Evolutionary conservation across 2,329 filamentous ascomycete species (phyloP), one percentile per base, ranked within the genome.

Genomic region (Hymenoscyphus fraxineus): DNA sequence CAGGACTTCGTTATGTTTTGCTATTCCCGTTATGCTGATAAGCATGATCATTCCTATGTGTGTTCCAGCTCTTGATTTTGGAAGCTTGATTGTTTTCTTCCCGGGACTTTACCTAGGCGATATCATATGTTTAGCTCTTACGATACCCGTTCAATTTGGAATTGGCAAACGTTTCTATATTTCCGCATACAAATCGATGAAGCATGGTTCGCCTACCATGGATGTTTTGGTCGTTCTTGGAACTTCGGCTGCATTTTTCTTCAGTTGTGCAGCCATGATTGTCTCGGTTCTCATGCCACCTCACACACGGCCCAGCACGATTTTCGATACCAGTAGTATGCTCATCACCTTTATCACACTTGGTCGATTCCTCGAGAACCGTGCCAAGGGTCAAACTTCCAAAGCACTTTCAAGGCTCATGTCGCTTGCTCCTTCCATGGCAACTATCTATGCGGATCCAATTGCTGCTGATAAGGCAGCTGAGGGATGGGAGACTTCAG

Each of bases 281-380:
- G 87, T 98, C 16, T 96, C 93, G 0, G 76, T 98, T 22, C 70
- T 91, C 15, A 81, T 85, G n/a, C 80, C 86, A 27, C 91, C 92
- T 6, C 92, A 98, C 75, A 85, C 83, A 2, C 86, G 91, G 58
- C 95, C 95, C 0, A 88, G 87, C 68, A 97, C 93, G 1, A 90
- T 97, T 16, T 99, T 99, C 73, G 95, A 99, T 74, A 99, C 95
- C 1, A 97, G 93, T 78, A 97, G 93, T 27, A 99, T 98, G 95
- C 83, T 99, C 60, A 93, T 99, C 76, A 97, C 93, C 0, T 98
- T 99, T 75, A 92, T 97, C 76, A 93, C 90, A 0, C 80, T 99
- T 2, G 92, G 95, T 3, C 88, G 95, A 41, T 99, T 90, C 79
- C 79, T 99, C 19, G 95, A 99, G 78, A 99, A 98, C 75, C 83